Evolutionary conservation across 2,329 filamentous ascomycete genomes (phyloP), one percentile per base, ranked within the genome.

Genomic region (Fusarium sp.): DNA sequence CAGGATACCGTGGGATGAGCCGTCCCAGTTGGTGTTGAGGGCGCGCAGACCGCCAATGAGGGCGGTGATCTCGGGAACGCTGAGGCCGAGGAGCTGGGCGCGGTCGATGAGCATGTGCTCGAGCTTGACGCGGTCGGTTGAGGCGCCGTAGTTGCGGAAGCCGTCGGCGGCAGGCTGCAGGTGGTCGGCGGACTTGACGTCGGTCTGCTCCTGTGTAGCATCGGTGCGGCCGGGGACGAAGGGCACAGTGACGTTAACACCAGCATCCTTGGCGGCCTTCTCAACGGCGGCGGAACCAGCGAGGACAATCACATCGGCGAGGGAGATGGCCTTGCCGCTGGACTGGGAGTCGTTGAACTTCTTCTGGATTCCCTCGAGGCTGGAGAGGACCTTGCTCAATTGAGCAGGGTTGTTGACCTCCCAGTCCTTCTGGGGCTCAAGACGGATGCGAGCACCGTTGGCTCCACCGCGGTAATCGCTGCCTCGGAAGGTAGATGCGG

Each of bases 381-480:
- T 82, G 30, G 75, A 73, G 34, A 94, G 81, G 6, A 91, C 87
- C 78, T 90, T 80, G 60, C 80, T 79, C 51, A 93, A 81, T 78
- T 91, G 86, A 2, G 82, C 72, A 24, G 90, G 90, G 82, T 92
- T 91, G 86, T 94, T 94, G 75, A 89, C 86, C 76, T 88, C 79
- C 91, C 91, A 94, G 77, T 88, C 81, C 73, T 88, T 88, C 82
- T 91, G 89, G 24, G 91, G 91, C 62, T 84, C 82, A 17, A 94
- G 89, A 39, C 90, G 88, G 73, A 94, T 91, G 72, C 91, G 91
- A 17, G 88, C 91, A 72, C 91, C 91, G 70, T 94, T 94, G 80
- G 91, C 91, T 74, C 91, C 91, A 71, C 91, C 91, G 67, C 91
- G 91, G 86, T 93, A 94, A 83, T 94, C 91, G 71, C 88, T 86